Conservation (phyloP, 2,329 filamentous ascomycete species). For the Tolypocladium tundrense region DNA sequence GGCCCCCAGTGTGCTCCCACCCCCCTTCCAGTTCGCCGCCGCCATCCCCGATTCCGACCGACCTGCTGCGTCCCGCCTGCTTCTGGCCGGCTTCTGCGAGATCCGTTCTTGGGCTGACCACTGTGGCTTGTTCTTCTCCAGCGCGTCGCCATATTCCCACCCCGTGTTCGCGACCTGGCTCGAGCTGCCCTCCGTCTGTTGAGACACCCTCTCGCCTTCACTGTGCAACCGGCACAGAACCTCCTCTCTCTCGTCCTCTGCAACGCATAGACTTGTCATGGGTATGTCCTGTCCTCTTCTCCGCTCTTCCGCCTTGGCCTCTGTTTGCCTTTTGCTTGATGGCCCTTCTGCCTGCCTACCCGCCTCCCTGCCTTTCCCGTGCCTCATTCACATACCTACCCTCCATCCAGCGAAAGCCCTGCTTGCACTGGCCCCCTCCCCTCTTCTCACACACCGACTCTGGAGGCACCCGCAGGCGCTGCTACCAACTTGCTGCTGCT, state of each 20-base stretch:
- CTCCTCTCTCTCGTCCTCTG: slow-evolving; percentile 6
- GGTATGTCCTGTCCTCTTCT: slow-evolving; percentile 8
- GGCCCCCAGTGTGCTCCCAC: slow-evolving; percentile 4
- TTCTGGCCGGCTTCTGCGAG: slow-evolving; percentile 23
- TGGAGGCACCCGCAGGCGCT: neutral
- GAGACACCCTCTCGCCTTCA: slow-evolving; percentile 14
- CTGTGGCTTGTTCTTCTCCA: slow-evolving; percentile 16
- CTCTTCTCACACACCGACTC: neutral
- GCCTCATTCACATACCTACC: neutral
- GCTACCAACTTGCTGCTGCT: neutral
- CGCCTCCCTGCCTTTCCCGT: neutral
- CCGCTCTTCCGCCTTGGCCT: slow-evolving; percentile 4
- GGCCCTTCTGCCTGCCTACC: neutral
- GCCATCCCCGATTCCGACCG: slow-evolving; percentile 13
- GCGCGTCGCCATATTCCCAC: slow-evolving; percentile 12
- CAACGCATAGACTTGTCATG: slow-evolving; percentile 12
- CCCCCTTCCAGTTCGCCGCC: slow-evolving; percentile 8
- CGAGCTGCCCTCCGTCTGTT: slow-evolving; percentile 12
- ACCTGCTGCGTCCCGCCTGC: slow-evolving; percentile 20
- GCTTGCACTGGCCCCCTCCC: neutral
- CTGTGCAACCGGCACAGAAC: slow-evolving; percentile 9
- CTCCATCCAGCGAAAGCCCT: neutral
- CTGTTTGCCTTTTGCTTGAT: neutral
- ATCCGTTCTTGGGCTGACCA: slow-evolving; percentile 20
- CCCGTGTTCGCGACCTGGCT: slow-evolving; percentile 9